Conservation (phyloP, 805 yeast species). For the Saccharomycopsis olivae region DNA sequence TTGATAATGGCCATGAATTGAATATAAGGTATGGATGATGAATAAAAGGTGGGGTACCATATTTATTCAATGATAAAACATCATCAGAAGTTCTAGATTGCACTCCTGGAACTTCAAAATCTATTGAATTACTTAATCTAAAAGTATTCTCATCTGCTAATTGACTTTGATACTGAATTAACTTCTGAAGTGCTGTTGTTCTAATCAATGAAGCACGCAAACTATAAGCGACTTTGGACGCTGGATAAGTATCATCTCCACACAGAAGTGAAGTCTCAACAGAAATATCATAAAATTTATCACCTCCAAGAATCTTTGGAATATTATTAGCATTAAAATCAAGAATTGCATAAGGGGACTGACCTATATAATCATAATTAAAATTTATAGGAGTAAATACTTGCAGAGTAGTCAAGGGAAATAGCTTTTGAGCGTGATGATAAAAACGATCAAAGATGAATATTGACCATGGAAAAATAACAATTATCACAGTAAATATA, state of each 20-base stretch:
- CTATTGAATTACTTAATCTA: too few species aligned
- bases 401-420: neutral
- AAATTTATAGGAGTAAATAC: constrained; percentile 14
- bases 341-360: constrained; percentile 6
- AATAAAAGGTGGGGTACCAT: too few species aligned
- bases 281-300: constrained; percentile 7
- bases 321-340: neutral
- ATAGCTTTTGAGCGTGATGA: neutral
- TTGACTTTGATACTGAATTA: neutral
- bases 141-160: too few species aligned
- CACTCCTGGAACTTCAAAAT: too few species aligned
- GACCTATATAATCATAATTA: constrained; percentile 6
- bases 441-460: constrained; percentile 13
- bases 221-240: neutral
- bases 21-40: too few species aligned
- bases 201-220: neutral
- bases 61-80: too few species aligned
- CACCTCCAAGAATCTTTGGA: neutral
- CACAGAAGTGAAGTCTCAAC: constrained; percentile 3
- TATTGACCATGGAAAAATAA: constrained; percentile 16
- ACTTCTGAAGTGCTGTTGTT: neutral
- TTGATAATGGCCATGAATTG: too few species aligned
- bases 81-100: too few species aligned
- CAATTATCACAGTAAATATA: neutral
- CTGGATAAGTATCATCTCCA: neutral